These are phyloP conservation scores for Aspergillus spinulosporus DNA, from an alignment of 2,329 filamentous ascomycete genomes.

Conservation along the genomic window DNA sequence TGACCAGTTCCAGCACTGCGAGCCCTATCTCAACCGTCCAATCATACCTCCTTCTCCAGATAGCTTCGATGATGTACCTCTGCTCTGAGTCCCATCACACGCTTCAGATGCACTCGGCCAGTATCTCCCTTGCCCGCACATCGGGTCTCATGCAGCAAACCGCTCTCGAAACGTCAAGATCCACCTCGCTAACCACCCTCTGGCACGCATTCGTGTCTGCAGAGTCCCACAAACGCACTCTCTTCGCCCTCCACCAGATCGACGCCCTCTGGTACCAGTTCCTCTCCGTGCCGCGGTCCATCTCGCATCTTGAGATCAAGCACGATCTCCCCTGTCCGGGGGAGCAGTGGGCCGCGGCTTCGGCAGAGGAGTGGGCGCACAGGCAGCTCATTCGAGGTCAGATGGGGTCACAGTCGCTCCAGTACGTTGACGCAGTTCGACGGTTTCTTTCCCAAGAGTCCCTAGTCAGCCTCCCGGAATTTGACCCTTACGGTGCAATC, in stretches of 20 bases:
- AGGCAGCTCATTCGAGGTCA: constrained; percentile 27
- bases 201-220: constrained; percentile 42
- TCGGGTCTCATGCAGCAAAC: constrained; percentile 39
- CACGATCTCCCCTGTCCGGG: constrained; percentile 46
- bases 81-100: constrained; percentile 39
- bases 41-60: constrained; percentile 42
- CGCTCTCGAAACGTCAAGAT: constrained; percentile 16
- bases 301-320: constrained; percentile 46
- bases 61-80: constrained; percentile 48
- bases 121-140: constrained; percentile 42
- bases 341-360: constrained; percentile 41
- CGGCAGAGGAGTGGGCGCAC: constrained; percentile 36
- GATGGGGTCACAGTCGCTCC: constrained; percentile 26
- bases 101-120: constrained; percentile 43
- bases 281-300: constrained; percentile 31
- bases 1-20: constrained; percentile 17
- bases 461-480: constrained; percentile 32
- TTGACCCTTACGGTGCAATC: constrained; percentile 46
- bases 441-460: constrained; percentile 37
- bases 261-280: constrained; percentile 49
- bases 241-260: constrained; percentile 47
- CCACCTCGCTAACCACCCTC: constrained; percentile 39
- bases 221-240: constrained; percentile 46
- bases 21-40: constrained; percentile 38
- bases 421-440: constrained; percentile 42